Conservation (phyloP, 768 basidiomycete species). For the Psilocybe sp. region DNA sequence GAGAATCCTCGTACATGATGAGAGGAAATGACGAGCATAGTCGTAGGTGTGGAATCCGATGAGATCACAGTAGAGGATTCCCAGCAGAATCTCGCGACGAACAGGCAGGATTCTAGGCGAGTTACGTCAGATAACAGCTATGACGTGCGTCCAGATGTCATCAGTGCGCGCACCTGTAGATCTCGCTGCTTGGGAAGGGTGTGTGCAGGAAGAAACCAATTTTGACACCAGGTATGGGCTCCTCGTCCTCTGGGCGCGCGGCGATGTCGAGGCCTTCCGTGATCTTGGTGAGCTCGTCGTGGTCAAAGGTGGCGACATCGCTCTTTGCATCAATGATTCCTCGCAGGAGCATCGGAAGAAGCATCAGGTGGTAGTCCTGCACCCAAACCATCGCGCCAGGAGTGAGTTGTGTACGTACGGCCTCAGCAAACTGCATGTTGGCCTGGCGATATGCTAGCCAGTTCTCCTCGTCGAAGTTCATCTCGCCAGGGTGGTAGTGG, state of each 20-base stretch:
- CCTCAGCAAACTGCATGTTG: constrained; percentile 92
- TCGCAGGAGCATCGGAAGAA: constrained; percentile 93
- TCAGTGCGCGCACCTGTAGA: constrained; percentile 73
- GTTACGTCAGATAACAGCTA: constrained; percentile 7
- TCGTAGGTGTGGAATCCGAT: constrained; percentile 99
- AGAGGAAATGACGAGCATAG: constrained; percentile 98
- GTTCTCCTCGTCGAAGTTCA: constrained; percentile 99
- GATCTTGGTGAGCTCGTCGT: constrained; percentile 62
- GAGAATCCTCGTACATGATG: constrained; percentile 95
- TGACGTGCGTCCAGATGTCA: not conserved
- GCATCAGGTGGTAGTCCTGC: constrained; percentile 97
- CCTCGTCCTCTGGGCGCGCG: constrained; percentile 32
- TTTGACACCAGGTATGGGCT: constrained; percentile 67
- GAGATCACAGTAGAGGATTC: constrained; percentile 92
- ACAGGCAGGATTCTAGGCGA: constrained; percentile 85
- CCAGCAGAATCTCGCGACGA: constrained; percentile 94
- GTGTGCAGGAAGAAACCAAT: constrained; percentile 99
- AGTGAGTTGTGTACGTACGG: constrained; percentile 71
- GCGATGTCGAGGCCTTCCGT: constrained; percentile 67
- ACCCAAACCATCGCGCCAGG: constrained; percentile 98
- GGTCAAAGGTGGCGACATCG: constrained; percentile 52
- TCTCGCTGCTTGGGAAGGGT: constrained; percentile 96
- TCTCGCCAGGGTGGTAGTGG: constrained; percentile 99
- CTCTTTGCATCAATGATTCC: constrained; percentile 76
- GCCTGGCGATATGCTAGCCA: constrained; percentile 98